Evolutionary conservation across 345 rosid genomes (phyloP).

Genomic region (Zanthoxylum bungeanum): DNA sequence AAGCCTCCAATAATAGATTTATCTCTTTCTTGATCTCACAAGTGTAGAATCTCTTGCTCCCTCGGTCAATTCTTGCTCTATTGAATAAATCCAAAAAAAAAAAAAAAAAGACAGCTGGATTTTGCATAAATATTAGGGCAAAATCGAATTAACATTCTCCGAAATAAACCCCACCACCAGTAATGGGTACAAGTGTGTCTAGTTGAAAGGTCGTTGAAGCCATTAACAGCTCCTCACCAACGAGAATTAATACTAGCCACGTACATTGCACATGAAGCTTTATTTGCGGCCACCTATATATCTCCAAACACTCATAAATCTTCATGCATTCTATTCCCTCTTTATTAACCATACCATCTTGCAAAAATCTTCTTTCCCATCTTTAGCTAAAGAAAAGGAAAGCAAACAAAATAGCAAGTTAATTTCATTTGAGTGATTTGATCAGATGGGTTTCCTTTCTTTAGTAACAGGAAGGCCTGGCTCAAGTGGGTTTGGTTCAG

Average conservation of each 20-base stretch:
- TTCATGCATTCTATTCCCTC: background rate
- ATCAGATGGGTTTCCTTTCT: conserved; percentile 43
- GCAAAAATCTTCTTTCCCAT: background rate
- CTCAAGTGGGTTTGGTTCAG: conserved; percentile 86
- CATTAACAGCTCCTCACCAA: conserved; percentile 22
- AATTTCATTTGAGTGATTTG: background rate
- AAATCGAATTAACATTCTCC: background rate
- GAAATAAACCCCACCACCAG: background rate
- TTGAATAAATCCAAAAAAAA: too few species aligned
- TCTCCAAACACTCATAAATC: conserved; percentile 2
- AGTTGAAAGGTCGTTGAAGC: conserved; percentile 18
- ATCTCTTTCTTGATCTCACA: too few species aligned
- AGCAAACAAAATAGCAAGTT: too few species aligned
- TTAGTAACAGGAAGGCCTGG: conserved; percentile 70
- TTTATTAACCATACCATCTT: background rate
- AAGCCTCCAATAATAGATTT: too few species aligned
- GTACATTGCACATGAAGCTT: background rate
- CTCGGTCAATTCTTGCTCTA: too few species aligned
- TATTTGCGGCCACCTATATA: conserved; percentile 9
- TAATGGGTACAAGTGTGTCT: background rate
- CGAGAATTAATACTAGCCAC: background rate
- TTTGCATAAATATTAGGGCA: background rate
- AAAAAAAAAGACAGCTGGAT: too few species aligned
- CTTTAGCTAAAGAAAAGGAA: background rate
- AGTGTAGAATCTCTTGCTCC: too few species aligned